Percentiles rank a stretch among this genome's conserved stretches.
Evolutionary conservation across 176 grass and related monocot genomes (phyloP).

Genomic region (Zizania latifolia): DNA sequence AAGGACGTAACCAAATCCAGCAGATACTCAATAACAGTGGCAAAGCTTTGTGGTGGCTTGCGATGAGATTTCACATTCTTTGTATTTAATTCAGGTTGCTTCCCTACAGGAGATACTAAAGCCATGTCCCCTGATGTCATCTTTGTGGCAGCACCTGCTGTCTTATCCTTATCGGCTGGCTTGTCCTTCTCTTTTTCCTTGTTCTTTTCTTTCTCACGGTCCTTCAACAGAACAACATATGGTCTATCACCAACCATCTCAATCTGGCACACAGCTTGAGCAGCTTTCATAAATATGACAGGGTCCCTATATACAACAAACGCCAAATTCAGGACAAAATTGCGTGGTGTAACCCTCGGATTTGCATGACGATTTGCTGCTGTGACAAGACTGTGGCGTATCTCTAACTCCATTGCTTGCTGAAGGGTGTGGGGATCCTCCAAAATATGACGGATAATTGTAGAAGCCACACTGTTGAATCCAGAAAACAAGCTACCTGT

Average conservation of each 20-base stretch:
- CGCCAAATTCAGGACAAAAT: constrained; percentile 83
- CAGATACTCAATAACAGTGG: constrained; percentile 76
- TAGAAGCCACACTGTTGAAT: constrained; percentile 85
- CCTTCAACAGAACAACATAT: constrained; percentile 86
- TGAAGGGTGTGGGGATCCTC: constrained; percentile 97
- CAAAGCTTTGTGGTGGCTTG: constrained; percentile 89
- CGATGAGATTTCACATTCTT: constrained; percentile 69
- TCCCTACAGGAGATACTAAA: constrained; percentile 39
- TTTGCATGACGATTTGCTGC: constrained; percentile 82
- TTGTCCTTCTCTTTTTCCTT: constrained; percentile 96
- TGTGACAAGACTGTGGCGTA: constrained; percentile 81
- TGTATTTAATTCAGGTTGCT: constrained; percentile 55
- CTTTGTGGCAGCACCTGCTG: constrained; percentile 33
- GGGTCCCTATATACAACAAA: constrained; percentile 88
- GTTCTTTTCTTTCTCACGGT: constrained; percentile 76
- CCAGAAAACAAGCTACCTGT: constrained; percentile 86
- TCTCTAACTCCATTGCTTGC: constrained; percentile 99
- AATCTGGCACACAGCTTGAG: constrained; percentile 90
- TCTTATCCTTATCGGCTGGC: constrained; percentile 53
- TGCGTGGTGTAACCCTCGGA: constrained; percentile 70
- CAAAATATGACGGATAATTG: constrained; percentile 93
- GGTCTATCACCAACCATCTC: constrained; percentile 95
- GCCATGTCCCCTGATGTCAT: constrained; percentile 32
- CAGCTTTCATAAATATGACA: constrained; percentile 85
- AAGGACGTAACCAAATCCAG: constrained; percentile 70